Conservation (phyloP, 768 basidiomycete species). For the Kwoniella pini region DNA sequence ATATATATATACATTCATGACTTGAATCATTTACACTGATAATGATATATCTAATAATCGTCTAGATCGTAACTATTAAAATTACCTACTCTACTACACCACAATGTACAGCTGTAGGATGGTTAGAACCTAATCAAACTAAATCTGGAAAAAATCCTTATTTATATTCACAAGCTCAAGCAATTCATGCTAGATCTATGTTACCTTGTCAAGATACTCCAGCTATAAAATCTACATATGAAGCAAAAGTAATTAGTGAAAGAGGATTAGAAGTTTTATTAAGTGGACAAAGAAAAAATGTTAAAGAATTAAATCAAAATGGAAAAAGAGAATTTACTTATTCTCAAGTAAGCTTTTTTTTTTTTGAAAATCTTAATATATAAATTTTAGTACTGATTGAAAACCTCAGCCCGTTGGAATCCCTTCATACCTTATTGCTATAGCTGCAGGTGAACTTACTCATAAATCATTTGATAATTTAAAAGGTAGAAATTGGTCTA, state of each 20-base stretch:
- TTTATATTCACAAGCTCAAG: conserved; percentile 90
- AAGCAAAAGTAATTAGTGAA: conserved; percentile 72
- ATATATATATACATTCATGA: too few relatives aligned
- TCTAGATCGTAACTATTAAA: conserved; percentile 58
- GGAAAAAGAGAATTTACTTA: conserved; percentile 77
- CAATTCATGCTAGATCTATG: conserved; percentile 80
- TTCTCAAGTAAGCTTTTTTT: conserved; percentile 64
- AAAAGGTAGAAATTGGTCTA: conserved; percentile 71
- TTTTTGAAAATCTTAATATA: not conserved
- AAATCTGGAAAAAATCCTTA: conserved; percentile 82
- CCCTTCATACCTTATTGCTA: conserved; percentile 88
- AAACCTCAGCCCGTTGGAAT: conserved; percentile 70
- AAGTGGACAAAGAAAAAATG: conserved; percentile 68
- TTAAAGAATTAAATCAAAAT: conserved; percentile 82
- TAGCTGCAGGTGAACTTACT: conserved; percentile 78
- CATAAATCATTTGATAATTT: conserved; percentile 66
- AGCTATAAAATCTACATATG: conserved; percentile 86
- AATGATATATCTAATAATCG: too few relatives aligned
- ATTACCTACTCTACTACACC: conserved; percentile 73
- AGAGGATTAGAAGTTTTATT: conserved; percentile 83
- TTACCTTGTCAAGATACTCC: conserved; percentile 86
- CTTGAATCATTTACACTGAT: too few relatives aligned
- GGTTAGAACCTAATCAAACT: conserved; percentile 83
- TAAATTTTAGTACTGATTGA: too few relatives aligned
- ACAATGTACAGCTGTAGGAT: conserved; percentile 76